Percentiles rank a stretch among this genome's conserved stretches.
Evolutionary conservation across 1,139 yeast species (phyloP).

Genomic region (Saccharomyces hybrid): DNA sequence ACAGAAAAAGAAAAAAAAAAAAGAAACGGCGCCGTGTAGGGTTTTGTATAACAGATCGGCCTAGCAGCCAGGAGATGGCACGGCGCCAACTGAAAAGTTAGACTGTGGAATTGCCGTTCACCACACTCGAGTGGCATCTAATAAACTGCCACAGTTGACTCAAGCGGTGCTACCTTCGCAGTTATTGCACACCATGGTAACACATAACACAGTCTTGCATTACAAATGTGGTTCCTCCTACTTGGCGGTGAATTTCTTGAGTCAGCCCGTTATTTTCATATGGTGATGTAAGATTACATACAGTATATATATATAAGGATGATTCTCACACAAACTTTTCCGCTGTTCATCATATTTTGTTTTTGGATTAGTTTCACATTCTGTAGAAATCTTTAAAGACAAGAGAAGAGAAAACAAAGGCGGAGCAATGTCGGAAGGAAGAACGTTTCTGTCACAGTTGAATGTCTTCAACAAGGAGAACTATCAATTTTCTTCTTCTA

Average conservation of each 20-base stretch:
- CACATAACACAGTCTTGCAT: neutral
- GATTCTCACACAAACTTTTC: neutral
- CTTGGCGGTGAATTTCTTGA: neutral
- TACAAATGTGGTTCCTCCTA: neutral
- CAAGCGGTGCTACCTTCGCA: neutral
- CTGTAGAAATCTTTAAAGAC: neutral
- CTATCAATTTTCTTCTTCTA: constrained; percentile 11
- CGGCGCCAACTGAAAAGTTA: neutral
- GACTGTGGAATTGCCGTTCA: neutral
- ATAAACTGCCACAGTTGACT: neutral
- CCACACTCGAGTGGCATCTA: neutral
- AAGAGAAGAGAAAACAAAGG: neutral
- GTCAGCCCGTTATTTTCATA: neutral
- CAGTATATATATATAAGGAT: neutral
- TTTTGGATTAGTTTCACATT: neutral
- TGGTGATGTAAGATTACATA: neutral
- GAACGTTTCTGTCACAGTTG: constrained; percentile 21
- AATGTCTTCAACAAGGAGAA: constrained; percentile 27
- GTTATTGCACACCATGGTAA: neutral
- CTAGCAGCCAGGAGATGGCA: neutral
- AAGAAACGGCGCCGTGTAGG: neutral
- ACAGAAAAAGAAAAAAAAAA: neutral
- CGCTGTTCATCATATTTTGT: neutral
- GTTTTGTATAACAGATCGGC: neutral
- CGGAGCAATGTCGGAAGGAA: constrained; percentile 13